Percentiles rank a stretch among this genome's conserved stretches.
Evolutionary conservation across 169 alveolate species (phyloP).

Genomic region (Cryptosporidium bovis): DNA sequence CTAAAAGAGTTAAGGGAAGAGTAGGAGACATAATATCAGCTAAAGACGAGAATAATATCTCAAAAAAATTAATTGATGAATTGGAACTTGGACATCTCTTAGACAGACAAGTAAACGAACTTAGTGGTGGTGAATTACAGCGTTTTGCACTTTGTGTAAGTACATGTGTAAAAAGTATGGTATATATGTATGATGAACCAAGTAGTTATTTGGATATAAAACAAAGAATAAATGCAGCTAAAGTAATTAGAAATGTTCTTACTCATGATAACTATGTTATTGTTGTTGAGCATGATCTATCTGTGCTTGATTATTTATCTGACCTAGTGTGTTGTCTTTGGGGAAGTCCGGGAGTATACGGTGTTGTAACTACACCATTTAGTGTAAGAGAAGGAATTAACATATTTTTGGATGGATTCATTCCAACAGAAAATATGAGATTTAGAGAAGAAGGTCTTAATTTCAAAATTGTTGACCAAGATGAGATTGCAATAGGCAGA

Average conservation of each 20-base stretch:
- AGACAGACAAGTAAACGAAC: conserved; percentile 92
- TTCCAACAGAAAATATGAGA: conserved; percentile 99
- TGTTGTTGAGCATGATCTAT: conserved; percentile 98
- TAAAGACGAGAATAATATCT: conserved; percentile 90
- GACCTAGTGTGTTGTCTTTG: conserved; percentile 99
- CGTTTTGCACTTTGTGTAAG: conserved; percentile 97
- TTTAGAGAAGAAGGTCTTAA: conserved; percentile 96
- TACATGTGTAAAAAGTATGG: conserved; percentile 93
- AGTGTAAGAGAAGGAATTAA: conserved; percentile 98
- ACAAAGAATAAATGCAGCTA: conserved; percentile 96
- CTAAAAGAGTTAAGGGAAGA: conserved; percentile 90
- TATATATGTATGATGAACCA: conserved; percentile 99
- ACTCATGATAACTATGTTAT: conserved; percentile 93
- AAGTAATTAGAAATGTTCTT: conserved; percentile 89
- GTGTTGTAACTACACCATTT: conserved; percentile 99
- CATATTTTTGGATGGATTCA: conserved; percentile 97
- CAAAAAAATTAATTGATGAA: conserved; percentile 85
- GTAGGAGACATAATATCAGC: conserved; percentile 90
- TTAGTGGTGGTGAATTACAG: conserved; percentile 99
- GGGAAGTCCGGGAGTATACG: conserved; percentile 99
- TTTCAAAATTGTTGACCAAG: conserved; percentile 88
- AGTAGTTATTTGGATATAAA: conserved; percentile 97
- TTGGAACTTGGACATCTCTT: conserved; percentile 93
- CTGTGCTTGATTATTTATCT: conserved; percentile 98
- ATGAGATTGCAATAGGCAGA: conserved; percentile 51